Conservation (phyloP, 805 yeast species). For the Henningerozyma blattae region DNA sequence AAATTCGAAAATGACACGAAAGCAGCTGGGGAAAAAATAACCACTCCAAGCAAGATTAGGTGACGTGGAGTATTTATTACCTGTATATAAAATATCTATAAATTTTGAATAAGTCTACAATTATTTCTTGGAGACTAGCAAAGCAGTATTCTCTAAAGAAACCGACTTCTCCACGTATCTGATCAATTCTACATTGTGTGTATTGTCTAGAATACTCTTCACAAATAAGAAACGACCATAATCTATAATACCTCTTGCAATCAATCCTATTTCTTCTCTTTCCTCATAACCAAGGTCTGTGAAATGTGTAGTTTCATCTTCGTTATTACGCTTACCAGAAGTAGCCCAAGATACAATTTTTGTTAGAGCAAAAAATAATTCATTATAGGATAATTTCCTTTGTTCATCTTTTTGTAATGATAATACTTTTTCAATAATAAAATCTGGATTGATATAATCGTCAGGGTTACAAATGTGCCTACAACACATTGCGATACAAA, state of each 20-base stretch:
- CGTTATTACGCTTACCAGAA: constrained; percentile 42
- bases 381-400: constrained; percentile 11
- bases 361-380: constrained; percentile 37
- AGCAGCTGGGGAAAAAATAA: no score
- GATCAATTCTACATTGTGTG: constrained; percentile 36
- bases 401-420: constrained; percentile 5
- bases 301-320: constrained; percentile 26
- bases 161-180: constrained; percentile 44
- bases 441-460: constrained; percentile 20
- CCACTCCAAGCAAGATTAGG: no score
- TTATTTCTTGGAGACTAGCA: constrained; percentile 22
- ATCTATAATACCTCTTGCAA: constrained; percentile 65
- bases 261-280: constrained; percentile 49
- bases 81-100: no score
- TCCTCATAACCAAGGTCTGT: constrained; percentile 34
- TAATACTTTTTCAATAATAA: constrained; percentile 29
- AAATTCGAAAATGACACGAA: no score
- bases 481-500: constrained; percentile 86
- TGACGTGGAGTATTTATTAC: no score
- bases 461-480: constrained; percentile 70
- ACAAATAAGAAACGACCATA: constrained; percentile 39
- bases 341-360: constrained; percentile 86
- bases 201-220: constrained; percentile 33
- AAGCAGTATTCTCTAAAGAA: constrained; percentile 62
- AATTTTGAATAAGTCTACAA: no score